Evolutionary conservation across 2,329 filamentous ascomycete genomes (phyloP).

Genomic region (Fusarium sp.): DNA sequence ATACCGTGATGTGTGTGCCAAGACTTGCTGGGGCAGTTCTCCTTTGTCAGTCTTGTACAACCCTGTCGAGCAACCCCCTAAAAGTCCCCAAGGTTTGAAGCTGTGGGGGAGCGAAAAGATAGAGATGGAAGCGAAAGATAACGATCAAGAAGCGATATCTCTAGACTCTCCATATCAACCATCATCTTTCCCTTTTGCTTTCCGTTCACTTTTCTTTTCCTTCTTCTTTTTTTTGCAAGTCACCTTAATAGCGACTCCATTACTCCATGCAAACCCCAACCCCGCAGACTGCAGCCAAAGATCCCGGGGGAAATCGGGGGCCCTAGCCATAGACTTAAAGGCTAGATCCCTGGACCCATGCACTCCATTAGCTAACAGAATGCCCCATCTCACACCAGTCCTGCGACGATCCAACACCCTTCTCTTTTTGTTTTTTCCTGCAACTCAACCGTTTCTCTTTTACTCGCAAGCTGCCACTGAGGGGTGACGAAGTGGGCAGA

Average conservation of each 20-base stretch:
- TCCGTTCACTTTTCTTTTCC: background rate
- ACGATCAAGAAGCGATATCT: background rate
- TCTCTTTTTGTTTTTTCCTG: background rate
- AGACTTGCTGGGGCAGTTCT: background rate
- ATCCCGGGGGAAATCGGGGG: conserved; percentile 30
- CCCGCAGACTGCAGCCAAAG: conserved; percentile 25
- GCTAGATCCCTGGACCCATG: conserved; percentile 9
- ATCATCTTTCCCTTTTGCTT: background rate
- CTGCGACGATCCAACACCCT: background rate
- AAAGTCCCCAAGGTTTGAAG: background rate
- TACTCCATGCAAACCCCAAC: conserved; percentile 32
- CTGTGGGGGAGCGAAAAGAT: background rate
- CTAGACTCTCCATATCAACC: background rate
- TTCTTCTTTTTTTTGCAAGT: conserved; percentile 1
- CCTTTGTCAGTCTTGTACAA: background rate
- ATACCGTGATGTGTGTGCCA: background rate
- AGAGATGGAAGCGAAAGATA: background rate
- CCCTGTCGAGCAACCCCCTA: background rate
- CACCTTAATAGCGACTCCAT: conserved; percentile 11
- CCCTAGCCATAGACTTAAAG: conserved; percentile 2
- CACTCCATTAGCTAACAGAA: conserved; percentile 32
- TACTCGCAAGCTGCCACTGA: background rate
- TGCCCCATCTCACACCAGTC: conserved; percentile 2
- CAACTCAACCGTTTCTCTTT: background rate
- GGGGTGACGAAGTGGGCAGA: background rate